A percentile compares a stretch with the other conserved stretches of the same genome.
Evolutionary conservation across 2,329 filamentous ascomycete species (phyloP).

Genomic region (Monosporascus sp.): DNA sequence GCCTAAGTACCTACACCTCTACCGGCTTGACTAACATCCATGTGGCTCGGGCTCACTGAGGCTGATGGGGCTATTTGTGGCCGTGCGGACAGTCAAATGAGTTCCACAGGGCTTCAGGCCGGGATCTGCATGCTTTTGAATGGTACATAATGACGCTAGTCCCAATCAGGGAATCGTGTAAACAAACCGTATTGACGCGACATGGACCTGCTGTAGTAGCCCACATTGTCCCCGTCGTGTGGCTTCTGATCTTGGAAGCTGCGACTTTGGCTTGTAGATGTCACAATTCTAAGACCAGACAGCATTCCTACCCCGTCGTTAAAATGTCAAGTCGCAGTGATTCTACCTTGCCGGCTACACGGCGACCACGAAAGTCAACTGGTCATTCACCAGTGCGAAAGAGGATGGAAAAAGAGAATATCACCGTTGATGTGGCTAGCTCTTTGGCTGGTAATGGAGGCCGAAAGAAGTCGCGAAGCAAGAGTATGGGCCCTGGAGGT

Average conservation of each 20-base stretch:
- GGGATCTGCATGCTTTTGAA: neutral
- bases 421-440: slow-evolving; percentile 59
- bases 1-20: too few relatives aligned
- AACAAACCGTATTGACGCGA: neutral
- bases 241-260: neutral
- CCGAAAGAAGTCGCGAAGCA: slow-evolving; percentile 76
- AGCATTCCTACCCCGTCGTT: slow-evolving; percentile 1
- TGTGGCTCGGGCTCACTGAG: neutral
- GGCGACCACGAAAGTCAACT: slow-evolving; percentile 67
- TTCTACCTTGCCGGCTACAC: slow-evolving; percentile 48
- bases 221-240: neutral
- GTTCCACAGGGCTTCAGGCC: neutral
- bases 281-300: neutral
- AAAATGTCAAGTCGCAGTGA: slow-evolving; percentile 37
- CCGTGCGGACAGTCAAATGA: neutral
- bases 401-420: slow-evolving; percentile 71
- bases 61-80: neutral
- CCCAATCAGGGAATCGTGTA: neutral
- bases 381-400: slow-evolving; percentile 51
- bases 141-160: neutral
- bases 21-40: neutral
- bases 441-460: slow-evolving; percentile 39
- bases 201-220: neutral
- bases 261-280: neutral
- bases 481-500: slow-evolving; percentile 91